Evolutionary conservation across 1,284 basidiomycete species (phyloP), one percentile per base, ranked within the genome.

Genomic region (Irpex sp.): DNA sequence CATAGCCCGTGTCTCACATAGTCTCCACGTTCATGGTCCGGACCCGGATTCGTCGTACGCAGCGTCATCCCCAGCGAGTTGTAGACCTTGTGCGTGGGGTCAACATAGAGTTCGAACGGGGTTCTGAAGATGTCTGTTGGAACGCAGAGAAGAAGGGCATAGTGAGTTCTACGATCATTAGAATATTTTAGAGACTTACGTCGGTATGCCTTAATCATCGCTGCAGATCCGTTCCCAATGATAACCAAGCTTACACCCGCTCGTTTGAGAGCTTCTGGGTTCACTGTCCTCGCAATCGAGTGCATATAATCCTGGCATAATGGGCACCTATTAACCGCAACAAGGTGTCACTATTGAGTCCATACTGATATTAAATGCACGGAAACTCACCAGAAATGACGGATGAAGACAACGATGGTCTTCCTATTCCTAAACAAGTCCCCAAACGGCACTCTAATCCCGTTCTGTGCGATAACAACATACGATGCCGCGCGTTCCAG

Each of bases 231-330:
- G 69, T 93, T 90, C 39, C 91, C 86, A 68, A 96, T 85, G 66
- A 96, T 78, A 57, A 94, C 79, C 58, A 93, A 75, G 66, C 81
- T 82, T 59, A 83, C 73, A 23, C 80, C 79, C 14, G 81, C 79
- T 45, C 77, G 77, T 53, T 84, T 80, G 55, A 90, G 78, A 4
- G 80, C 78, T 52, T 80, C 80, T 9, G 77, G 75, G 56, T 83
- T 75, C 45, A 86, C 78, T 53, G 80, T 77, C 18, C 77, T 73
- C 61, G 81, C 71, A 61, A 94, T 78, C 37, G 85, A 86, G 58
- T 84, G 80, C 78, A 94, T 85, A 73, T 95, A 96, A 70, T 94
- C 91, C 70, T 93, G 91, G 72, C 91, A 93, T 36, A 86, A 75
- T 3, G 89, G 86, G 68, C 91, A 94, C 79, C 82, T 83, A 58